Base-by-base conservation (phyloP, 2,329 filamentous ascomycete genomes). In the Xylariomycetidae sp. region DNA sequence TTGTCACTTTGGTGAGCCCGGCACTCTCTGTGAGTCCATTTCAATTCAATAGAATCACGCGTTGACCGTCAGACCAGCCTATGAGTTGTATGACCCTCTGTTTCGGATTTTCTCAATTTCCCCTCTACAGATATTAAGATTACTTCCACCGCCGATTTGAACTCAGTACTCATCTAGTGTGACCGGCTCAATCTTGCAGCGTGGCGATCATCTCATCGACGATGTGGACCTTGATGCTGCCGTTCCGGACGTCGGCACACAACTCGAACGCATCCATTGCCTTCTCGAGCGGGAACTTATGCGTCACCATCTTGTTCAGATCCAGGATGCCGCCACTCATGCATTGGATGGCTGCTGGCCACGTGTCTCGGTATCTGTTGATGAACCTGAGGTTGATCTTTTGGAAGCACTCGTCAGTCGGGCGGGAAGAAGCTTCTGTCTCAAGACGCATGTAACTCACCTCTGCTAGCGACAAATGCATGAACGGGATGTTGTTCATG, bases 381-480 rank as follows among this genome's bases (percentile, higher is more conserved):
- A 84, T 85, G 58, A 85, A 85, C 23, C 72, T 74, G 16, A 85
- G 62, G 45, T 83, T 69, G 42, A 85, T 82, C 73, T 78, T 12
- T 5, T 12, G 16, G 13, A 7, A 23, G 34, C 20, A 10, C 37
- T 20, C 25, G 33, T 34, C 12, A 13, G n/a, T 23, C 19, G 33
- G 30, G 12, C 15, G 4, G n/a, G 4, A 6, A 8, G 16, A n/a
- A 31, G 14, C 17, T 5, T 25, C 26, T 10, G 12, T 20, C 25
- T 20, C 18, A 14, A 19, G 20, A 33, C 12, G n/a, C n/a, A n/a
- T 14, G 30, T 19, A n/a, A 42, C 61, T 41, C 39, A 73, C 70
- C 64, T 81, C 77, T 4, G 74, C 72, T 23, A 81, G 53, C 4
- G 73, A 79, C 14, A 82, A 48, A 50, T 82, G 76, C 78, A 82